phyloP scores from a whole-genome alignment of 2,329 filamentous ascomycete genomes.

The Mycosphaerella sp. region DNA sequence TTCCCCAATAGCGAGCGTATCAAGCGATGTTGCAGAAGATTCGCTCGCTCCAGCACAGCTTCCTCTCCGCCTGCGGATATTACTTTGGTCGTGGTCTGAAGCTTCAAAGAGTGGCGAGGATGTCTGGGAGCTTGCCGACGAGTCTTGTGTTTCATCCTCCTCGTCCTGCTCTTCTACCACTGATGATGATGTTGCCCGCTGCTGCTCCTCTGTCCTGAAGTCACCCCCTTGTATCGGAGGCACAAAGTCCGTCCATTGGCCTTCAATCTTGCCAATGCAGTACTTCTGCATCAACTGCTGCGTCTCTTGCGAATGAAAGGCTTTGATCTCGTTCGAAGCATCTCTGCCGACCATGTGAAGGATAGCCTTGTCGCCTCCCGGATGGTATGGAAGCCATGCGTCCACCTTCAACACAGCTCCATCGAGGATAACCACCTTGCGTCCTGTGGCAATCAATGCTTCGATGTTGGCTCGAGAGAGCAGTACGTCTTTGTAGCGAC shows the following conservation, averaged over 20 bases:
- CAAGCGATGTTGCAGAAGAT: slow-evolving; percentile 56
- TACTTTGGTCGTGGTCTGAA: slow-evolving; percentile 34
- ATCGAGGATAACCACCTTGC: slow-evolving; percentile 73
- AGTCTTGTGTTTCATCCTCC: slow-evolving; percentile 31
- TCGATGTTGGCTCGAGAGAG: slow-evolving; percentile 51
- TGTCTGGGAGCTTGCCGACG: slow-evolving; percentile 51
- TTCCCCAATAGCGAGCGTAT: slow-evolving; percentile 44
- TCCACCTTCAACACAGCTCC: slow-evolving; percentile 79
- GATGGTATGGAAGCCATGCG: slow-evolving; percentile 81
- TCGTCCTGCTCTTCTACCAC: slow-evolving; percentile 21
- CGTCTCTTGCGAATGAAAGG: slow-evolving; percentile 82
- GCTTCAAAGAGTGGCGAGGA: slow-evolving; percentile 54
- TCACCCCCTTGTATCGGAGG: slow-evolving; percentile 87
- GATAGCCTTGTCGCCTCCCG: slow-evolving; percentile 86
- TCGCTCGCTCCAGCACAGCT: slow-evolving; percentile 31
- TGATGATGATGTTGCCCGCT: slow-evolving; percentile 8
- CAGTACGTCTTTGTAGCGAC: slow-evolving; percentile 22
- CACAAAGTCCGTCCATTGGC: slow-evolving; percentile 77
- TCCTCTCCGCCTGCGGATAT: slow-evolving; percentile 34
- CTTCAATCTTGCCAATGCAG: slow-evolving; percentile 74
- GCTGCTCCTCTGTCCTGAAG: slow-evolving; percentile 53
- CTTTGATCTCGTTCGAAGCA: slow-evolving; percentile 87
- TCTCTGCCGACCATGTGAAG: slow-evolving; percentile 68
- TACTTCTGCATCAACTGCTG: slow-evolving; percentile 71
- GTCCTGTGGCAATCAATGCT: slow-evolving; percentile 73